Evolutionary conservation across 495 filamentous ascomycete genomes (phyloP), one percentile per base, ranked within the genome.

Genomic region (Aspergillus ellipticus): DNA sequence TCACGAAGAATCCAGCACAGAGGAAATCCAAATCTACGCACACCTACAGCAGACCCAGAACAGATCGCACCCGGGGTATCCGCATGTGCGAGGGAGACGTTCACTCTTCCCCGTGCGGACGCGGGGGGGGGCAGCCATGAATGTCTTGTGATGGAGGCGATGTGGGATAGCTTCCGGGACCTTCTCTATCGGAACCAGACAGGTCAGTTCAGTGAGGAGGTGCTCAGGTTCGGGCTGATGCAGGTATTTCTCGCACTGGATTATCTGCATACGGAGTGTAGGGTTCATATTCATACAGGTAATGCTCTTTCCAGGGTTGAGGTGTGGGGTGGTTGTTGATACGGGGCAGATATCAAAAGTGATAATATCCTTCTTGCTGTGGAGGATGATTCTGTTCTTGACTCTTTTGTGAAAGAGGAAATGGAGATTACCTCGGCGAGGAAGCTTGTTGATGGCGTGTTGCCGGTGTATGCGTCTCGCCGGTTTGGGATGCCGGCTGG

Each of bases 241-340:
- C 56, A 75, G 57, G 37, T 74, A 57, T 35, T 74, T 68, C 45
- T 68, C 76, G 33, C 74, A 42, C 68, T 77, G 33, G 69, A 77
- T 42, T 79, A 76, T 54, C 63, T 79, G 28, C 73, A 76, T 51
- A 72, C 70, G 3, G 68, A 76, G 57, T 75, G 75, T 61, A 80
- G 79, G 59, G 73, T 82, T 54, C n/a, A n/a, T n/a, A 73, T 81
- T 41, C 73, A 76, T 21, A 78, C 74, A 26, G 69, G 64, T 39
- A 45, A 53, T 15, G 13, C 48, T 43, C 48, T 49, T 42, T 31
- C 54, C 13, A n/a, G 19, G 49, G n/a, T n/a, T 57, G 49, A 52
- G 67, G 10, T 54, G 28, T 56, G 51, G 49, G 16, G 6, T 10
- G 1, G 20, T 42, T 53, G n/a, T n/a, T n/a, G n/a, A n/a, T n/a